Percentiles rank a stretch among this genome's conserved stretches.
Conservation (phyloP, 805 yeast genomes). For the Nakazawaea wyomingensis region DNA sequence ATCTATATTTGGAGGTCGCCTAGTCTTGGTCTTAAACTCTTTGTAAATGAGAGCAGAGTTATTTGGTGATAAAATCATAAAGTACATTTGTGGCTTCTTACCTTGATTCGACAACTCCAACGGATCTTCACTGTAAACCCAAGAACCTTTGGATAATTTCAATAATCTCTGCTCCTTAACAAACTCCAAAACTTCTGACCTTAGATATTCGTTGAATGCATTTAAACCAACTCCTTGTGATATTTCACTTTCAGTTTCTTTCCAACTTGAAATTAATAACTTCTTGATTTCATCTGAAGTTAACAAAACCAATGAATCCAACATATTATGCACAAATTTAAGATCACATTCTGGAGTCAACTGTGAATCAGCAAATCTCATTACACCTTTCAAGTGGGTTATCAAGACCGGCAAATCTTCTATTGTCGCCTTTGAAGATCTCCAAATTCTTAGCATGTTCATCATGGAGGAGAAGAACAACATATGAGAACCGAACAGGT, state of each 20-base stretch:
- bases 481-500: conserved; percentile 45
- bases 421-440: conserved; percentile 47
- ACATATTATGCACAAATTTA: conserved; percentile 28
- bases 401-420: conserved; percentile 49
- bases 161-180: conserved; percentile 72
- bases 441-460: conserved; percentile 60
- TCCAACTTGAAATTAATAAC: conserved; percentile 44
- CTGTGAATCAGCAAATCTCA: conserved; percentile 21
- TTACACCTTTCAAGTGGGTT: conserved; percentile 36
- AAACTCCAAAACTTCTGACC: conserved; percentile 58
- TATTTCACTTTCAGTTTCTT: conserved; percentile 26
- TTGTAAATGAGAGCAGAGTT: conserved; percentile 56
- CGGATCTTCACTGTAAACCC: conserved; percentile 70
- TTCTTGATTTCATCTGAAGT: conserved; percentile 48
- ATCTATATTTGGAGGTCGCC: conserved; percentile 51
- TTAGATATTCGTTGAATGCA: conserved; percentile 45
- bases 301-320: conserved; percentile 35
- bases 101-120: conserved; percentile 16
- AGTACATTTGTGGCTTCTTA: conserved; percentile 39
- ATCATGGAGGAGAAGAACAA: conserved; percentile 53
- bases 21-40: conserved; percentile 45
- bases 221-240: conserved; percentile 42
- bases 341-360: conserved; percentile 15
- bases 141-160: conserved; percentile 68
- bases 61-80: conserved; percentile 62